A percentile compares a stretch with the other conserved stretches of the same genome.
Evolutionary conservation across 2,329 filamentous ascomycete species (phyloP).

Genomic region (Malbranchea cinnamomea): DNA sequence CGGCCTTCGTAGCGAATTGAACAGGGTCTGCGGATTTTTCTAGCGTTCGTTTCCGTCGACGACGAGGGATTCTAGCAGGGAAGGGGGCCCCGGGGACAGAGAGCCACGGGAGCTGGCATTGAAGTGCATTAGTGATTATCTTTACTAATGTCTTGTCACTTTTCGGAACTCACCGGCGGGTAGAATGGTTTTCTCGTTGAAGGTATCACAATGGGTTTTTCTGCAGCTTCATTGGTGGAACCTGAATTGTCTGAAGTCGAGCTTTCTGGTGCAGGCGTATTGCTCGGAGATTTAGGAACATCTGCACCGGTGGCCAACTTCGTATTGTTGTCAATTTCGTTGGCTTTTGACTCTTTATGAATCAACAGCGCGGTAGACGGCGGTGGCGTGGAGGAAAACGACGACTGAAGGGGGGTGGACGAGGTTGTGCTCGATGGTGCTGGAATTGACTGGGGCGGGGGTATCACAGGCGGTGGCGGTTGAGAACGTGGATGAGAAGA

Average conservation of each 20-base stretch:
- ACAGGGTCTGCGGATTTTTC: slow-evolving; percentile 21
- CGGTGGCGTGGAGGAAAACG: slow-evolving; percentile 20
- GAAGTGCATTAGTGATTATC: too few relatives aligned
- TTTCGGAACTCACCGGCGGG: slow-evolving; percentile 19
- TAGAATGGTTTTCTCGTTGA: slow-evolving; percentile 11
- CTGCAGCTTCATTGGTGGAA: slow-evolving; percentile 12
- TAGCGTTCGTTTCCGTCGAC: slow-evolving; percentile 29
- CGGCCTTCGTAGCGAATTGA: slow-evolving; percentile 37
- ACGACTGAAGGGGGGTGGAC: slow-evolving; percentile 21
- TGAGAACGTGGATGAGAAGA: slow-evolving; percentile 29
- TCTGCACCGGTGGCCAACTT: too few relatives aligned
- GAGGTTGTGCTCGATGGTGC: slow-evolving; percentile 21
- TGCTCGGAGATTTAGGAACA: too few relatives aligned
- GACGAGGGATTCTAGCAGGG: slow-evolving; percentile 34
- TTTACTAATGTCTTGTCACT: too few relatives aligned
- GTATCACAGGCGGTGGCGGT: slow-evolving; percentile 22
- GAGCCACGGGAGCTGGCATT: slow-evolving; percentile 46
- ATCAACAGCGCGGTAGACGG: too few relatives aligned
- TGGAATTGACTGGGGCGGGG: slow-evolving; percentile 19
- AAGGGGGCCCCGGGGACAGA: slow-evolving; percentile 41
- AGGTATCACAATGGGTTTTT: slow-evolving; percentile 10
- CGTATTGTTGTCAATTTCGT: too few relatives aligned
- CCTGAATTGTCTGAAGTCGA: slow-evolving; percentile 19
- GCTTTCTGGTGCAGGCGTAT: slow-evolving; percentile 15
- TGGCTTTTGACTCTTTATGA: too few relatives aligned